Base-by-base conservation (phyloP, 1,284 basidiomycete genomes). In the Takashimella koratensis region DNA sequence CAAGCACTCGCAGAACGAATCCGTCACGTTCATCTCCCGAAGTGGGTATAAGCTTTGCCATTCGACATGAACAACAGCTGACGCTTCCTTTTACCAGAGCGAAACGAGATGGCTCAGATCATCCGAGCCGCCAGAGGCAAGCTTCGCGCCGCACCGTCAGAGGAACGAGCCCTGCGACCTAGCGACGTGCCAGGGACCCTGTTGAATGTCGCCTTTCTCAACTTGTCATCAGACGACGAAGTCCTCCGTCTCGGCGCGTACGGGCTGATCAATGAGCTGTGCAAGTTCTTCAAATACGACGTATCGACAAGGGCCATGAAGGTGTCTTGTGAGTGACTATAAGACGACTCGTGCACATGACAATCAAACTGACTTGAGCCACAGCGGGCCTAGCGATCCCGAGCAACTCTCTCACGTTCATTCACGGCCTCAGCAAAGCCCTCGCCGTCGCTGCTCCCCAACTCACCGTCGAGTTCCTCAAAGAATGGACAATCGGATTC, bases 151-250 rank as follows among this genome's bases (percentile, higher is more conserved):
- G 78, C 82, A 1, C 78, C 84, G 4, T 78, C 82, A 1, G 62
- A 65, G 5, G 87, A 88, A 58, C 80, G 88, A 13, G 84, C 85
- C 57, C 83, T 87, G 12, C 81, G 87, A 43, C 84, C 89, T 51
- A 87, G 86, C 1, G 91, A 91, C 65, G 84, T 90, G 16, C 86
- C 88, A 8, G 87, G 89, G 0, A 88, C 88, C 0, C 75, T 94
- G 45, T 77, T 93, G 13, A 90, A 91, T 61, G 82, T 91, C 36
- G 87, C 87, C 10, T 81, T 94, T 71, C 78, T 90, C 26, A 88
- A 86, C 62, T 78, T 91, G 43, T 84, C 85, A 52, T 79, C 83
- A 3, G 80, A 82, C 25, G 85, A 89, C 56, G 86, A 88, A 59
- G 83, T 84, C 49, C 80, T 92, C n/a, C 82, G 89, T 3, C 77